phyloP scores from a whole-genome alignment of 2,329 filamentous ascomycete genomes.

The Exophiala dermatitidis region DNA sequence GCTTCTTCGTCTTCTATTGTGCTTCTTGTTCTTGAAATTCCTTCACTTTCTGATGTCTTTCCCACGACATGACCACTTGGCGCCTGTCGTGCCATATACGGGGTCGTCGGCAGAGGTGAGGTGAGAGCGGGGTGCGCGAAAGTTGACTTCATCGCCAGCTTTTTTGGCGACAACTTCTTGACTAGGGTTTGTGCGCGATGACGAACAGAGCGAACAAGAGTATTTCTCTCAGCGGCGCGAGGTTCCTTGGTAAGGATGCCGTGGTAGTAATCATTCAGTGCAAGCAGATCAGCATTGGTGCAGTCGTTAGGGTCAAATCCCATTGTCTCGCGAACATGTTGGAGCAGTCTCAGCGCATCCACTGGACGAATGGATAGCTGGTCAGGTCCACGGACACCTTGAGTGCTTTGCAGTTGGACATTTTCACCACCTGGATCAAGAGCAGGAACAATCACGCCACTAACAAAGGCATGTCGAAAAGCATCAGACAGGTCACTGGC shows the following conservation, averaged over 20 bases:
- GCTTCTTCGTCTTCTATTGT: neutral
- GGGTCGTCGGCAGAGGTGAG: neutral
- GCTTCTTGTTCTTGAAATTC: neutral
- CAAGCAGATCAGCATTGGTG: slow-evolving; percentile 3
- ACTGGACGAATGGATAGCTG: neutral
- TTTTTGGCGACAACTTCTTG: slow-evolving; percentile 9
- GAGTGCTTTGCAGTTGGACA: neutral
- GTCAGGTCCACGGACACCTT: neutral
- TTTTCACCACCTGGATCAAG: slow-evolving; percentile 9
- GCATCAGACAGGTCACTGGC: neutral
- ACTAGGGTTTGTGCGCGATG: slow-evolving; percentile 2
- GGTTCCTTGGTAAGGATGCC: neutral
- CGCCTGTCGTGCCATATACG: neutral
- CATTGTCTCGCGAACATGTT: neutral
- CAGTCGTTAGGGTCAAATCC: neutral
- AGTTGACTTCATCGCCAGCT: slow-evolving; percentile 1
- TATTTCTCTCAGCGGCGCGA: neutral
- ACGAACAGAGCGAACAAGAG: slow-evolving; percentile 1
- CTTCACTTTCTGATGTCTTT: neutral
- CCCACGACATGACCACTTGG: neutral
- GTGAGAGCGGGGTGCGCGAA: neutral
- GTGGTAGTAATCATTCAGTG: slow-evolving; percentile 8
- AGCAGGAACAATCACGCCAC: slow-evolving; percentile 4
- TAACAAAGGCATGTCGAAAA: neutral
- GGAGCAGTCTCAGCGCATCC: slow-evolving; percentile 10